A percentile compares a stretch with the other conserved stretches of the same genome.
Evolutionary conservation across 495 filamentous ascomycete species (phyloP).

Genomic region (Bombardia bombarda): DNA sequence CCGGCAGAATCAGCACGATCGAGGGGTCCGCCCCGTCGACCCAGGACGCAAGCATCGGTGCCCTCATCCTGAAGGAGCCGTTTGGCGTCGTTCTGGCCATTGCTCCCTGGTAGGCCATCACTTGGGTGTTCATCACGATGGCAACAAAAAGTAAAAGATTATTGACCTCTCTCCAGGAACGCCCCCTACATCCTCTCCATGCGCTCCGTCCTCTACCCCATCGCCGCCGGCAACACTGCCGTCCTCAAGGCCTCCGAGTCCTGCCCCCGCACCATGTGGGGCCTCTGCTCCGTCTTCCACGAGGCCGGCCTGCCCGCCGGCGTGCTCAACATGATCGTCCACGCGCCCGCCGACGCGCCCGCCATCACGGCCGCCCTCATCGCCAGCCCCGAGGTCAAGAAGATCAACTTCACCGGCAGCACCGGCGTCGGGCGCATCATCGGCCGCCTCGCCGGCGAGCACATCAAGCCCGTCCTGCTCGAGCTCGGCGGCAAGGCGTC

Average conservation of each 20-base stretch:
- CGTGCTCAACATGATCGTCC: slow-evolving; percentile 50
- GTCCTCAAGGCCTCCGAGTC: slow-evolving; percentile 59
- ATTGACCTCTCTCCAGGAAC: slow-evolving; percentile 48
- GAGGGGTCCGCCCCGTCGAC: slow-evolving; percentile 54
- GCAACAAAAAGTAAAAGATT: too few species aligned
- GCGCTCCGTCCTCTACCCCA: slow-evolving; percentile 62
- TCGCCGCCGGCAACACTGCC: slow-evolving; percentile 66
- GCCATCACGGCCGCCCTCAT: slow-evolving; percentile 51
- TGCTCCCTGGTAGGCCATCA: slow-evolving; percentile 62
- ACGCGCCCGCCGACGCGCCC: slow-evolving; percentile 43
- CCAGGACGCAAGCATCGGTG: slow-evolving; percentile 45
- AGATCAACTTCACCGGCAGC: slow-evolving; percentile 63
- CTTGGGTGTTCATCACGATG: slow-evolving; percentile 3
- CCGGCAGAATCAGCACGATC: slow-evolving; percentile 54
- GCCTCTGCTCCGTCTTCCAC: slow-evolving; percentile 58
- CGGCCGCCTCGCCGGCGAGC: slow-evolving; percentile 46
- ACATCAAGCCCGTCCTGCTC: slow-evolving; percentile 61
- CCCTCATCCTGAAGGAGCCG: slow-evolving; percentile 71
- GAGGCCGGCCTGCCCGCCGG: slow-evolving; percentile 65
- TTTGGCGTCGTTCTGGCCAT: slow-evolving; percentile 75
- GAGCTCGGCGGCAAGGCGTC: slow-evolving; percentile 63
- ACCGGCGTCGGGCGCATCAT: slow-evolving; percentile 52
- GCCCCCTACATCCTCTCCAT: slow-evolving; percentile 63
- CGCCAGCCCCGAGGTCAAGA: slow-evolving; percentile 44
- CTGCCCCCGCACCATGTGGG: slow-evolving; percentile 67